Percentiles rank a stretch among this genome's conserved stretches.
phyloP scores from a whole-genome alignment of 352 stramenopile genomes.

The Phytophthora fragariaefolia region DNA sequence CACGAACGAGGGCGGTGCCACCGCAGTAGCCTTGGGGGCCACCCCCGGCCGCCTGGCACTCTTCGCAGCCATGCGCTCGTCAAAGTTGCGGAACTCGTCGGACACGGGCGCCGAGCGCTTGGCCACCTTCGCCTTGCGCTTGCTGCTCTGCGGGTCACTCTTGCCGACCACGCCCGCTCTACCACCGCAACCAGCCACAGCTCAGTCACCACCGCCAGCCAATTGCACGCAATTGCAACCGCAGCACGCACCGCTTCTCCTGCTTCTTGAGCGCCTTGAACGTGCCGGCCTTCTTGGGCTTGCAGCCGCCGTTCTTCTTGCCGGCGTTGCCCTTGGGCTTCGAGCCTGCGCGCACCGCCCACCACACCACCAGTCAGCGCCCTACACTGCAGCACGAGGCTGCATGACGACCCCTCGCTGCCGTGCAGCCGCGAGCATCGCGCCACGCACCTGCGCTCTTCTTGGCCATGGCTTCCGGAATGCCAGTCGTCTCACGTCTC shows the following conservation, averaged over 20 bases:
- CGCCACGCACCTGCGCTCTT: slow-evolving; percentile 39
- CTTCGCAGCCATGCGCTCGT: slow-evolving; percentile 72
- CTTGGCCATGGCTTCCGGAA: slow-evolving; percentile 46
- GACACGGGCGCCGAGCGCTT: slow-evolving; percentile 49
- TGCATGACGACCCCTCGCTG: neutral
- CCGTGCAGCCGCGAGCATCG: neutral
- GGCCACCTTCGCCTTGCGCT: slow-evolving; percentile 29
- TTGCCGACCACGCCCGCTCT: slow-evolving; percentile 52
- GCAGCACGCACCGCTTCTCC: slow-evolving; percentile 49
- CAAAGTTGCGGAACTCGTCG: slow-evolving; percentile 79
- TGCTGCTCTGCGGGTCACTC: slow-evolving; percentile 39
- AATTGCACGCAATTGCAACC: too few species aligned
- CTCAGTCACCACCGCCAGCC: neutral
- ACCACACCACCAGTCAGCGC: neutral
- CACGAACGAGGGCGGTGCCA: slow-evolving; percentile 65
- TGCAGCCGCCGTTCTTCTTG: slow-evolving; percentile 56
- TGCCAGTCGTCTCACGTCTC: slow-evolving; percentile 14
- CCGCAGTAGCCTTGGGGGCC: slow-evolving; percentile 31
- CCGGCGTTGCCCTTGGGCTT: slow-evolving; percentile 32
- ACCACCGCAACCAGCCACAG: neutral
- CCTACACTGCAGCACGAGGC: neutral
- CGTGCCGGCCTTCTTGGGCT: slow-evolving; percentile 64
- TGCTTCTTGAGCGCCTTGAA: slow-evolving; percentile 80
- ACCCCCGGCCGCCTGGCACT: slow-evolving; percentile 33
- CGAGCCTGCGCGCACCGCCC: slow-evolving; percentile 10